A percentile compares a stretch with the other conserved stretches of the same genome.
phyloP scores from a whole-genome alignment of 768 basidiomycete species.

The Strobilomyces confusus region DNA sequence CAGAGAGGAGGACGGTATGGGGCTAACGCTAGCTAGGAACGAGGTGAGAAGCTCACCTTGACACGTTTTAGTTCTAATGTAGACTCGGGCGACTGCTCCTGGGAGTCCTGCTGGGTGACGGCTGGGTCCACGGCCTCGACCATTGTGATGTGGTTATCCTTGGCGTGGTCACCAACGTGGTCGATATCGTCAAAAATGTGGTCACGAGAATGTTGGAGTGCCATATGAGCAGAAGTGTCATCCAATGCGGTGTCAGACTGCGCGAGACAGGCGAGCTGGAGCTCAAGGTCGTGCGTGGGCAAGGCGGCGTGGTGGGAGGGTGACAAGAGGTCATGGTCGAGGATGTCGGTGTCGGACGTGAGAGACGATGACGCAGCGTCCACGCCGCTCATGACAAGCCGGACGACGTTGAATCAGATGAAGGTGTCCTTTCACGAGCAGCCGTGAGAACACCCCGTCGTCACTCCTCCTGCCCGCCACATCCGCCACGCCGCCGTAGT shows the following conservation, averaged over 20 bases:
- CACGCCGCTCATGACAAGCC: conserved; percentile 41
- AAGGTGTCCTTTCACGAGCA: conserved; percentile 23
- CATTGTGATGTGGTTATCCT: conserved; percentile 31
- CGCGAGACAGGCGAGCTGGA: conserved; percentile 27
- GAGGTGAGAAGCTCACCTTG: conserved; percentile 50
- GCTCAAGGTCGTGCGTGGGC: conserved; percentile 26
- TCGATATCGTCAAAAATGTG: conserved; percentile 31
- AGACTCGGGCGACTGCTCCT: conserved; percentile 59
- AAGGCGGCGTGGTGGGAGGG: conserved; percentile 27
- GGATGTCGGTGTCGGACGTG: conserved; percentile 31
- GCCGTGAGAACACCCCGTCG: conserved; percentile 18
- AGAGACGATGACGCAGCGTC: conserved; percentile 33
- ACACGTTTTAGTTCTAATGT: conserved; percentile 83
- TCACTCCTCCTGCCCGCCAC: conserved; percentile 8
- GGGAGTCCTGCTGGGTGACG: conserved; percentile 48
- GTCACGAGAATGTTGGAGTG: conserved; percentile 30
- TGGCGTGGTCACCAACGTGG: conserved; percentile 32
- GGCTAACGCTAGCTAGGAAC: conserved; percentile 4
- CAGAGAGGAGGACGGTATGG: conserved; percentile 4
- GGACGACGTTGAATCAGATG: conserved; percentile 22
- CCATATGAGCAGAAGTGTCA: conserved; percentile 25
- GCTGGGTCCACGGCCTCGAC: conserved; percentile 36
- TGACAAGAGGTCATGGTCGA: conserved; percentile 32
- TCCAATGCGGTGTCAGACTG: conserved; percentile 27
- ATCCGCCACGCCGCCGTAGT: too few relatives aligned